These are phyloP conservation scores for Thuja plicata DNA, from an alignment of 83 land plant genomes.

Conservation along the genomic window DNA sequence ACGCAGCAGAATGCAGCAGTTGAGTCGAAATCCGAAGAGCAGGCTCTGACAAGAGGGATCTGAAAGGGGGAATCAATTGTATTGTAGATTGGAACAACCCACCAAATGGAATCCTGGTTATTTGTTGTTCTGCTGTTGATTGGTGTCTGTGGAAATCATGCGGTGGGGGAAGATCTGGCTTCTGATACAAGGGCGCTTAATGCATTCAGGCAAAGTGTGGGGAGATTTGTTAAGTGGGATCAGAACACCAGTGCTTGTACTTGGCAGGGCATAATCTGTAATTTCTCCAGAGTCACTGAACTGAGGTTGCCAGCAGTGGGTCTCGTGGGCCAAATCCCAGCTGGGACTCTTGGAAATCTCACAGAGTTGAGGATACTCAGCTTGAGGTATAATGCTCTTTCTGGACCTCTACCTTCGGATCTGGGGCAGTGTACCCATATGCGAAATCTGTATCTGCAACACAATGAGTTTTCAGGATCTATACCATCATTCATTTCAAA, in stretches of 20 bases:
- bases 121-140: neutral
- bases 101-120: neutral
- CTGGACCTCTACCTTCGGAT: slow-evolving; percentile 57
- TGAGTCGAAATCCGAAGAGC: neutral
- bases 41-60: neutral
- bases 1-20: neutral
- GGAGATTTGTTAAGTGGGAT: neutral
- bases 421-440: slow-evolving; percentile 34
- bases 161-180: slow-evolving; percentile 9
- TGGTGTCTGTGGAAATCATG: neutral
- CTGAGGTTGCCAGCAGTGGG: slow-evolving; percentile 48
- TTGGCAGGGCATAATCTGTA: slow-evolving; percentile 39
- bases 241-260: slow-evolving; percentile 17
- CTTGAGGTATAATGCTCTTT: slow-evolving; percentile 59
- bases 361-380: slow-evolving; percentile 50
- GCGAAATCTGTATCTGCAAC: slow-evolving; percentile 55
- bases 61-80: neutral
- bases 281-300: slow-evolving; percentile 26
- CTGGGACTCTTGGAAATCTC: slow-evolving; percentile 47
- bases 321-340: slow-evolving; percentile 59
- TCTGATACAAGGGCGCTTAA: slow-evolving; percentile 28
- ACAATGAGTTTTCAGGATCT: slow-evolving; percentile 59
- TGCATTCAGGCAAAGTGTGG: slow-evolving; percentile 29
- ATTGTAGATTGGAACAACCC: neutral
- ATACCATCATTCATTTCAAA: slow-evolving; percentile 27